These are phyloP conservation scores for Gossypium aridum DNA, from an alignment of 441 rosid species.

Conservation along the genomic window DNA sequence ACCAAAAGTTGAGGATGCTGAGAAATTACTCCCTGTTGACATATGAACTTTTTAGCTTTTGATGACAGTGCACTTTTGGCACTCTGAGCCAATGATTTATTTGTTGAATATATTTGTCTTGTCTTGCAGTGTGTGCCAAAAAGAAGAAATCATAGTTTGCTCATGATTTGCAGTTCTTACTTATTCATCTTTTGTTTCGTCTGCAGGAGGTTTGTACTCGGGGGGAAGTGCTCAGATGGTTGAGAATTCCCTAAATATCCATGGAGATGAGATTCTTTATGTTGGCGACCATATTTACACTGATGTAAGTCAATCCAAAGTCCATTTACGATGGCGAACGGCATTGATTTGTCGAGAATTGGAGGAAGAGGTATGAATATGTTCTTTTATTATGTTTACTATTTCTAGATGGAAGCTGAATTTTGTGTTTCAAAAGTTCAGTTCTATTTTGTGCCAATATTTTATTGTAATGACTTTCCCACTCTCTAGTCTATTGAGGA, in stretches of 20 bases:
- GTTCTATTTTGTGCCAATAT: neutral
- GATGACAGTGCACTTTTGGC: neutral
- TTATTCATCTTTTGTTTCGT: constrained; percentile 16
- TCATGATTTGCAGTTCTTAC: neutral
- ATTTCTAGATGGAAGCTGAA: neutral
- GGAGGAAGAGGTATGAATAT: constrained; percentile 73
- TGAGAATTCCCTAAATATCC: constrained; percentile 77
- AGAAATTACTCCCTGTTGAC: neutral
- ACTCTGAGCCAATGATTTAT: neutral
- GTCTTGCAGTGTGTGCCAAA: neutral
- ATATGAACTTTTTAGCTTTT: neutral
- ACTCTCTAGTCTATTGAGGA: neutral
- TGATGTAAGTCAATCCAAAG: constrained; percentile 92
- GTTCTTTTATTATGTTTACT: neutral
- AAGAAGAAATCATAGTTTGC: neutral
- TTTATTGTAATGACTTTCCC: neutral
- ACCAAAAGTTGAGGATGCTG: neutral
- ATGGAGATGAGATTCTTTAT: constrained; percentile 90
- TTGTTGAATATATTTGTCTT: neutral
- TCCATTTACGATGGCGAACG: constrained; percentile 92
- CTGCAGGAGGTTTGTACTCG: constrained; percentile 77
- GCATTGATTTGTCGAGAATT: constrained; percentile 93
- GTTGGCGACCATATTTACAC: constrained; percentile 98
- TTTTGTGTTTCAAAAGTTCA: neutral
- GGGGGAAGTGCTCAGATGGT: constrained; percentile 99